phyloP scores from a whole-genome alignment of 805 yeast species.

The Pichia manshurica region DNA sequence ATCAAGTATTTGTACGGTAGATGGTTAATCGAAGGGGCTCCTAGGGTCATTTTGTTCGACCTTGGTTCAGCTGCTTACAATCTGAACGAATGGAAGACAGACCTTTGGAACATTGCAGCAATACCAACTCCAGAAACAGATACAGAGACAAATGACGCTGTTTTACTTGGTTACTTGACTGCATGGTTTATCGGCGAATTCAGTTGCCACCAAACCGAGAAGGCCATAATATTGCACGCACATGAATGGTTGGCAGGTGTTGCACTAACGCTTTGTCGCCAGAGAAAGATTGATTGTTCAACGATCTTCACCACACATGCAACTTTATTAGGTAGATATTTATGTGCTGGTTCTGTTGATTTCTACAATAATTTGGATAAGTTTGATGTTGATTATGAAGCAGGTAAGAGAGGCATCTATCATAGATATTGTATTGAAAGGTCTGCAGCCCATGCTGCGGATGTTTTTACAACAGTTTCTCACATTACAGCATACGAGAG shows the following conservation, averaged over 20 bases:
- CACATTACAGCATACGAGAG: slow-evolving; percentile 96
- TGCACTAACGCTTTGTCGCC: slow-evolving; percentile 86
- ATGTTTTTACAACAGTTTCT: slow-evolving; percentile 95
- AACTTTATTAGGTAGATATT: slow-evolving; percentile 85
- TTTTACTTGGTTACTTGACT: slow-evolving; percentile 83
- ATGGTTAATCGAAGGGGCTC: slow-evolving; percentile 98
- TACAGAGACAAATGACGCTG: slow-evolving; percentile 85
- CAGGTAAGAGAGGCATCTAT: slow-evolving; percentile 95
- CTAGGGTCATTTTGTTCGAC: slow-evolving; percentile 85
- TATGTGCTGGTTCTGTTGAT: slow-evolving; percentile 95
- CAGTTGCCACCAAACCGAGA: slow-evolving; percentile 72
- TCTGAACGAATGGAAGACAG: slow-evolving; percentile 90
- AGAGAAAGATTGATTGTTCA: slow-evolving; percentile 86
- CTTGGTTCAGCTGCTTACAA: slow-evolving; percentile 62
- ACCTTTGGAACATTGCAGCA: slow-evolving; percentile 85
- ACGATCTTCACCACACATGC: slow-evolving; percentile 98
- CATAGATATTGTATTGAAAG: slow-evolving; percentile 96
- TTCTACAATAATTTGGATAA: slow-evolving; percentile 83
- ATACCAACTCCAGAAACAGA: slow-evolving; percentile 92
- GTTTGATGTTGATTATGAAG: slow-evolving; percentile 96
- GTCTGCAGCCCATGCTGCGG: slow-evolving; percentile 92
- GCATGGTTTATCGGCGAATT: slow-evolving; percentile 98
- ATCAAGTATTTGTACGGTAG: slow-evolving; percentile 81
- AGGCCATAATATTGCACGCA: slow-evolving; percentile 89
- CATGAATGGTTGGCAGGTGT: slow-evolving; percentile 99